phyloP scores from a whole-genome alignment of 176 grass and related monocot genomes.

The Musa schizocarpa region DNA sequence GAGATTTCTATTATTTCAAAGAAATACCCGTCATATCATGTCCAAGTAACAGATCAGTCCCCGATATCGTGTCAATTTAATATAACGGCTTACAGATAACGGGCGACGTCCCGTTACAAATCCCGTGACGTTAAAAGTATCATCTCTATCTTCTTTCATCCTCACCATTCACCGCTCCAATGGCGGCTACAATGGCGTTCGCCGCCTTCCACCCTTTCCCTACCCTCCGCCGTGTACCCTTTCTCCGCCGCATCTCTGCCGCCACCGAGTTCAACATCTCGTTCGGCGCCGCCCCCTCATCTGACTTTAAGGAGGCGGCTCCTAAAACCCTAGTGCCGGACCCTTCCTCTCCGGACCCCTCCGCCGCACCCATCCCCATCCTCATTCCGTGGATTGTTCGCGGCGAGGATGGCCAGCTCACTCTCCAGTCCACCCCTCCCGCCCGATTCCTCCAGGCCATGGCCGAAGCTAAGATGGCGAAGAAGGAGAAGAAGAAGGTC shows the following conservation, averaged over 20 bases:
- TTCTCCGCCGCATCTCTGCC: slow-evolving; percentile 33
- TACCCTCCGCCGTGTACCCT: slow-evolving; percentile 20
- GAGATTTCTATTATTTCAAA: too few species aligned
- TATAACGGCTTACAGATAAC: too few species aligned
- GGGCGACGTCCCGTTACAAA: too few species aligned
- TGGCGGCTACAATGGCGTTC: slow-evolving; percentile 32
- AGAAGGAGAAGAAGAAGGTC: slow-evolving; percentile 28
- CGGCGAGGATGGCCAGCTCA: slow-evolving; percentile 44
- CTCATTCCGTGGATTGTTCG: slow-evolving; percentile 57
- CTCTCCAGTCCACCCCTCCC: slow-evolving; percentile 40
- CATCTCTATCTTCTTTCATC: too few species aligned
- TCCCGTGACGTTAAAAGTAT: too few species aligned
- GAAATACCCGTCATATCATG: too few species aligned
- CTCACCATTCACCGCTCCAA: background rate
- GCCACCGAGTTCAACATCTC: slow-evolving; percentile 55
- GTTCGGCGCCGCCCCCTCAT: slow-evolving; percentile 33
- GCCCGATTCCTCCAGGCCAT: slow-evolving; percentile 50
- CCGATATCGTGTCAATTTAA: too few species aligned
- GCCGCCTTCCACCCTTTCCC: slow-evolving; percentile 22
- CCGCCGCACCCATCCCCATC: slow-evolving; percentile 16
- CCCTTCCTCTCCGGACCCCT: slow-evolving; percentile 3
- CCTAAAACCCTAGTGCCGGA: slow-evolving; percentile 24
- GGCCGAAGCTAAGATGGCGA: slow-evolving; percentile 36
- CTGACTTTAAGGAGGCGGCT: background rate
- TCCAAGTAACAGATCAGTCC: too few species aligned